Evolutionary conservation across 2,329 filamentous ascomycete species (phyloP), one percentile per base, ranked within the genome.

Genomic region (Verticillium albo-atrum): DNA sequence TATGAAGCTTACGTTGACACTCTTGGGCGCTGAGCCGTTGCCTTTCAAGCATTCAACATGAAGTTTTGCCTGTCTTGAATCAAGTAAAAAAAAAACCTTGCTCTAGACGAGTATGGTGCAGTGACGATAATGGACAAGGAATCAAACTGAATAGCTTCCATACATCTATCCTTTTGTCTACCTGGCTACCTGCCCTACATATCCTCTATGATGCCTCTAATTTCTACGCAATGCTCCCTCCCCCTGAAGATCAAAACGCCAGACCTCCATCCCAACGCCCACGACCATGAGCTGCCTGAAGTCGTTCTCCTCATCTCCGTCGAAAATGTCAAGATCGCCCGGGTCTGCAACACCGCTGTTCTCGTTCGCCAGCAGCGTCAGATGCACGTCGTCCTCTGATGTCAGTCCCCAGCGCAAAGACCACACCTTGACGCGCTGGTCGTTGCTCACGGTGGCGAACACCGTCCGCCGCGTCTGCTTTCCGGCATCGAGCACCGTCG

Each of bases 261-360:
- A 82, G 12, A 75, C 64, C 68, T 82, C 79, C 66, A 81, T 68
- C 1, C 79, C 79, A 25, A 81, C 76, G 2, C 79, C 79, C 2
- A 72, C 78, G 2, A 81, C 70, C 57, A 81, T 67, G 20, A 79
- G 55, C 26, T 64, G 72, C 10, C 37, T 55, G 15, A 20, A 34
- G 20, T 35, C 55, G 10, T 27, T n/a, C 23, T 60, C 58, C 4
- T 58, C 58, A 0, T 50, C 17, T 4, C 27, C 57, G 1, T 62
- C 66, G 27, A 82, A 63, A 27, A 76, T 65, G 62, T 75, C 79
- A 32, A 87, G 58, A 56, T 80, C 82, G 3, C 82, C 84, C 1
- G 83, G 75, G 62, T 88, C 86, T 25, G 85, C 84, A 6, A 88
- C 77, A n/a, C 82, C 79, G 62, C 84, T 88, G 63, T 83, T 84